Conservation (phyloP, 108 stramenopile genomes). For the Cyclotella atomus region DNA sequence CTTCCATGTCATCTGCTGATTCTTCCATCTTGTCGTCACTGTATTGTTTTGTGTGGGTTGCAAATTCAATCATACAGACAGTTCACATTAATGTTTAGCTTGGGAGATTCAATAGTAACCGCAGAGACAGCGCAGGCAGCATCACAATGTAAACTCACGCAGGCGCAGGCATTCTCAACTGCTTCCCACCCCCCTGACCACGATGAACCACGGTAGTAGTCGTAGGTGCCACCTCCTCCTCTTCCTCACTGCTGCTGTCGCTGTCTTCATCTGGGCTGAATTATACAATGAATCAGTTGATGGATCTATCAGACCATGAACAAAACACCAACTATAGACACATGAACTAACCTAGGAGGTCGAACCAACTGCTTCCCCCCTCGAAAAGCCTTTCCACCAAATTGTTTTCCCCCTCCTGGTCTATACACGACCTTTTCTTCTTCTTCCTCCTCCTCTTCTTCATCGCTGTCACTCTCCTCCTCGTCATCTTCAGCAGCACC, state of each 20-base stretch:
- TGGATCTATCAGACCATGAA: neutral
- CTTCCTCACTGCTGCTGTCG: conserved; percentile 59
- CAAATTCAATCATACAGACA: neutral
- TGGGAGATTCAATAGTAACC: no score
- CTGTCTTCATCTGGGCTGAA: conserved; percentile 52
- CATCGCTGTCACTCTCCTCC: conserved; percentile 48
- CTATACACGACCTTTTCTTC: conserved; percentile 48
- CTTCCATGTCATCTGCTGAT: conserved; percentile 51
- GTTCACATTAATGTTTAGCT: no score
- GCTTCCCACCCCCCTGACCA: conserved; percentile 55
- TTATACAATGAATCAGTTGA: neutral
- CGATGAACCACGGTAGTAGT: conserved; percentile 28
- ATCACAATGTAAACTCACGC: conserved; percentile 5
- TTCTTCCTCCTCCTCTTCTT: conserved; percentile 59
- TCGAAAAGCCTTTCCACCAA: conserved; percentile 41
- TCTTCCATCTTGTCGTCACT: conserved; percentile 47
- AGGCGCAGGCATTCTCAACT: conserved; percentile 38
- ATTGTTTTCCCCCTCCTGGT: no score
- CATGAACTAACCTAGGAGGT: conserved; percentile 9
- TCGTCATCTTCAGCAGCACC: no score
- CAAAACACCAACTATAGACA: neutral
- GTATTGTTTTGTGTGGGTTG: neutral
- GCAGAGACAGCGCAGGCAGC: no score
- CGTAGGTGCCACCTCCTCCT: conserved; percentile 26
- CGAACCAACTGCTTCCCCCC: neutral